Base-by-base conservation (phyloP, 2,329 filamentous ascomycete species). In the Lachnellula cervina region DNA sequence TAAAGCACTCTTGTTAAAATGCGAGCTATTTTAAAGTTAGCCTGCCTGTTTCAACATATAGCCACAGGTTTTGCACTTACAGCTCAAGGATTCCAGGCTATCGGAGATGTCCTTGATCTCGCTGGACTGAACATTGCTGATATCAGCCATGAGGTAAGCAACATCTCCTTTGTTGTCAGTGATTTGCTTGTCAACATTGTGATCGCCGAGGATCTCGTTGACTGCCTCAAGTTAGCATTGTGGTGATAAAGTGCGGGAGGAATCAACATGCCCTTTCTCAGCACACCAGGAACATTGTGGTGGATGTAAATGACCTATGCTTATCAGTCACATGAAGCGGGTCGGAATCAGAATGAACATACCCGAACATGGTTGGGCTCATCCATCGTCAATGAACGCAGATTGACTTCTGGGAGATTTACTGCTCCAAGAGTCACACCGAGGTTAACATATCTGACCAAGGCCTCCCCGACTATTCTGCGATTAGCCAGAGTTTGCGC, bases 131-230 rank as follows among this genome's bases (percentile, higher is more conserved):
- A 97, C 90, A 60, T 88, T 84, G 75, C 90, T 96, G 67, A 99
- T 88, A 76, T 99, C 94, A 7, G 94, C 94, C 92, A 99, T 97
- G 60, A 99, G 79, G 71, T 99, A 99, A 19, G 94, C 94, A 62
- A 94, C 87, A 71, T 97, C 93, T 64, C 91, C 93, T 76, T 87
- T 88, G 74, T 89, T 96, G 72, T 97, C 94, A 50, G 90, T 94
- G 78, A 95, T 97, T 76, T 99, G 94, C 80, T 97, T 97, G 77
- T 97, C 93, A 65, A 99, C 92, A 72, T 99, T 99, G 78, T 99
- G 92, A 68, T 95, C 86, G 44, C 88, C 89, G 48, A 99, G 81
- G 60, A 97, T 90, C 68, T 94, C 89, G 78, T 99, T 99, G 63
- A 99, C 94, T 86, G 60, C 23, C 21, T 46, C n/a, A 53, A 34